phyloP scores from a whole-genome alignment of 495 filamentous ascomycete genomes.

The Emericellopsis terricola region DNA sequence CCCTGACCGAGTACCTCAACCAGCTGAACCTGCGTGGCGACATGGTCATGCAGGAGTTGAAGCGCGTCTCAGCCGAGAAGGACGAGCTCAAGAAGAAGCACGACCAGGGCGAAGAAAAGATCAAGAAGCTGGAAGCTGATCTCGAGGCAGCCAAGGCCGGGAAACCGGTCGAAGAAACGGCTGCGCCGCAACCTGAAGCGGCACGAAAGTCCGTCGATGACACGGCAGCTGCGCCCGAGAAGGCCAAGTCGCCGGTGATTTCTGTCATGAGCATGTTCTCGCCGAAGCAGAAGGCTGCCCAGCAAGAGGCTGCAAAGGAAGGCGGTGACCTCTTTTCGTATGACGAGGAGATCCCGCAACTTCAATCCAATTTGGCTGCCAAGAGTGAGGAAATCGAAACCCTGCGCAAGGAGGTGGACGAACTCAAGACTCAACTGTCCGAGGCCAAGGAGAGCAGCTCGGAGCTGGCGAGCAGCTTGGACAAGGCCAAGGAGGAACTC shows the following conservation, averaged over 20 bases:
- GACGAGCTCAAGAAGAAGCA: conserved; percentile 64
- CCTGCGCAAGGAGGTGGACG: conserved; percentile 16
- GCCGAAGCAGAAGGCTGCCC: conserved; percentile 22
- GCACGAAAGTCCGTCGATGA: conserved; percentile 2
- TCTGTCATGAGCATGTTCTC: conserved; percentile 26
- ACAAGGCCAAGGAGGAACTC: conserved; percentile 40
- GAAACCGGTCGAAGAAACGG: conserved; percentile 10
- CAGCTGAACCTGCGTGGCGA: conserved; percentile 72
- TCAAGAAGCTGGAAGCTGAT: conserved; percentile 31
- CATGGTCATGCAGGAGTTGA: conserved; percentile 86
- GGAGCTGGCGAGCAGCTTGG: conserved; percentile 42
- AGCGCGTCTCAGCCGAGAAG: conserved; percentile 62
- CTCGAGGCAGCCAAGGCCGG: conserved; percentile 13
- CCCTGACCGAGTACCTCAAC: conserved; percentile 84
- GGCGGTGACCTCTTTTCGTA: conserved; percentile 82
- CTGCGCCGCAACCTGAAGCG: conserved; percentile 5
- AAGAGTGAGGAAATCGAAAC: conserved; percentile 21
- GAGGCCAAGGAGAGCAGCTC: conserved; percentile 46
- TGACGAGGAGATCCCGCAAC: conserved; percentile 44
- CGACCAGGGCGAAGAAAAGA: conserved; percentile 46
- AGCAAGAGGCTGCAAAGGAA: conserved; percentile 20
- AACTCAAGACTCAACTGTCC: conserved; percentile 18
- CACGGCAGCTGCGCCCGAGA: conserved; percentile 3
- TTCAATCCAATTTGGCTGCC: conserved; percentile 42
- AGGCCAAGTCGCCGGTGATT: conserved; percentile 18